phyloP scores from a whole-genome alignment of 345 rosid genomes.

The Citrus hindsii region DNA sequence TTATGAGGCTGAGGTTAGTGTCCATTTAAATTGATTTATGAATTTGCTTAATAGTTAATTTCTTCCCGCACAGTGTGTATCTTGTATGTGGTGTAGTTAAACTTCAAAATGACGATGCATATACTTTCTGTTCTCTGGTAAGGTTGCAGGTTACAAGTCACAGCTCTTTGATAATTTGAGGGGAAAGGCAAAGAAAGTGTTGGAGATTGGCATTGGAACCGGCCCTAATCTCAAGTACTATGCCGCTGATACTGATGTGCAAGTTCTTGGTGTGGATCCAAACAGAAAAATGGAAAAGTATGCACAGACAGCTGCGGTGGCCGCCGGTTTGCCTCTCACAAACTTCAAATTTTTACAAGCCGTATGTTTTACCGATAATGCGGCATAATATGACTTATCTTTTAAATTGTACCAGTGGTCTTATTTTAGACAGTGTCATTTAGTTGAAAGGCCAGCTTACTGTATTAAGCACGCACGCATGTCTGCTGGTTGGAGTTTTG shows the following conservation, averaged over 20 bases:
- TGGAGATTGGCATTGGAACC: slow-evolving; percentile 89
- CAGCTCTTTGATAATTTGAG: slow-evolving; percentile 52
- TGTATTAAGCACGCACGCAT: neutral
- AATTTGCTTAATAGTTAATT: neutral
- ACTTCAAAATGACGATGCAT: neutral
- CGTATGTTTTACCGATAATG: slow-evolving; percentile 30
- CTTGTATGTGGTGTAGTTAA: too few species aligned
- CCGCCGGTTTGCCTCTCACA: slow-evolving; percentile 52
- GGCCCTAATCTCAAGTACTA: slow-evolving; percentile 83
- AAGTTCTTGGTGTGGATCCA: slow-evolving; percentile 75
- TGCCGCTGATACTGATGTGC: slow-evolving; percentile 37
- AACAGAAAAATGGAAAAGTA: slow-evolving; percentile 70
- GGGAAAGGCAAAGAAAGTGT: slow-evolving; percentile 54
- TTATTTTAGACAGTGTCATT: neutral
- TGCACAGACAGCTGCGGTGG: slow-evolving; percentile 52
- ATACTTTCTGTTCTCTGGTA: slow-evolving; percentile 8
- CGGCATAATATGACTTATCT: too few species aligned
- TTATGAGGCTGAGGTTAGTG: slow-evolving; percentile 69
- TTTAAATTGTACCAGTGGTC: too few species aligned
- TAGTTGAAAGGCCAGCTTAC: neutral
- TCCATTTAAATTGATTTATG: neutral
- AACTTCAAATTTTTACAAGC: slow-evolving; percentile 68
- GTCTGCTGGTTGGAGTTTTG: neutral
- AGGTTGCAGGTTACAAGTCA: slow-evolving; percentile 65
- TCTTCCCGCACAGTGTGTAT: neutral